Evolutionary conservation across 2,329 filamentous ascomycete genomes (phyloP), one percentile per base, ranked within the genome.

Genomic region (Fusarium metavorans): DNA sequence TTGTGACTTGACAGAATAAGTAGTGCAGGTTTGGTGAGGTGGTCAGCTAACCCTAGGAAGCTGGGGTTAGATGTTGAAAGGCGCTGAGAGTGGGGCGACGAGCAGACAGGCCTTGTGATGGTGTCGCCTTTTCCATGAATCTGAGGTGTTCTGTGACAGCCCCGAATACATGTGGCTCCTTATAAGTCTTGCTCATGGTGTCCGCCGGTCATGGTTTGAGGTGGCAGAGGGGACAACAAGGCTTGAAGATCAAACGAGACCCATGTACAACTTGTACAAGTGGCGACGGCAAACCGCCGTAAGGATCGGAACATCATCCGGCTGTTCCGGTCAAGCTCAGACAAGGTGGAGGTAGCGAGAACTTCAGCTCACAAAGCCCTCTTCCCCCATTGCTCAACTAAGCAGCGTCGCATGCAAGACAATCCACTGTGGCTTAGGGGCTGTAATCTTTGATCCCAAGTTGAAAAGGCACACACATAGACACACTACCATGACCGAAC

Each of bases 1-100:
- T 72, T 68, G 60, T 76, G 56, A 70, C 64, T 75, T 68, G 68
- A 67, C 48, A 61, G 57, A 59, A 65, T 67, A 71, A 64, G 59
- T 63, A 62, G 54, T 62, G 50, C 27, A 10, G 27, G 5, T 30
- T 30, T 30, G 6, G 4, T 30, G 27, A 30, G 27, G 27, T 14
- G 20, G 41, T 23, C 11, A 45, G 41, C 11, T 45, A 45, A 23
- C 41, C 41, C 41, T 45, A 11, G 20, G 20, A 20, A 45, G 23
- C 41, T 14, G 20, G 41, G 20, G 6, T 4, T 2, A 3, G 20
- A 45, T 45, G 41, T 11, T 14, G 41, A 23, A 45, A 45, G 41
- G 41, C 23, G 41, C 41, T 23, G 11, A 45, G 23, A 45, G 41
- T 45, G 41, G 41, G 23, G 10, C 41, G 10, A 43, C 13, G n/a